Evolutionary conservation across 805 yeast species (phyloP).

Genomic region (Alloascoidea hylecoeti): DNA sequence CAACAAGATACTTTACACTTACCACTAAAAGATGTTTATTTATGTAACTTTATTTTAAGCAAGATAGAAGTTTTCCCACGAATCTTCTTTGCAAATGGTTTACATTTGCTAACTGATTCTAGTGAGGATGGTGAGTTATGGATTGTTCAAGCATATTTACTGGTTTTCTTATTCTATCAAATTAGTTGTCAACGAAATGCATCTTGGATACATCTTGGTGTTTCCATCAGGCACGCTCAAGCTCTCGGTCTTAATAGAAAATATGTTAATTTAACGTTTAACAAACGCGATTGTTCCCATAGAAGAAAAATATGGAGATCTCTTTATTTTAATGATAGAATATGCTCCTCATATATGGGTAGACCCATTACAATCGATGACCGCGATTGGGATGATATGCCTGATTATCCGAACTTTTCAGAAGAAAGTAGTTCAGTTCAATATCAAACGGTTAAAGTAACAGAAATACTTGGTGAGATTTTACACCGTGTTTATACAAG

Average conservation of each 20-base stretch:
- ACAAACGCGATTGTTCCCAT: slow-evolving; percentile 1
- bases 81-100: slow-evolving; percentile 20
- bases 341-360: slow-evolving; percentile 1
- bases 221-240: slow-evolving; percentile 28
- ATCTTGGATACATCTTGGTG: slow-evolving; percentile 30
- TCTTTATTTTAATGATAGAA: not conserved
- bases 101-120: slow-evolving; percentile 14
- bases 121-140: slow-evolving; percentile 24
- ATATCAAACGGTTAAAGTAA: not conserved
- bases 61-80: slow-evolving; percentile 14
- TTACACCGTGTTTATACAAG: slow-evolving; percentile 1
- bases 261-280: slow-evolving; percentile 8
- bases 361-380: slow-evolving; percentile 1
- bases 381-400: slow-evolving; percentile 2
- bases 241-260: slow-evolving; percentile 21
- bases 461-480: slow-evolving; percentile 2
- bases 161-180: slow-evolving; percentile 24
- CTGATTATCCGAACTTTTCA: not conserved
- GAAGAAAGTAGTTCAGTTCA: slow-evolving; percentile 1
- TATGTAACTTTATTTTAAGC: slow-evolving; percentile 9
- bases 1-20: not conserved
- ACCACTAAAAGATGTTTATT: slow-evolving; percentile 9
- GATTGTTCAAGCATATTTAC: slow-evolving; percentile 24
- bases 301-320: slow-evolving; percentile 1
- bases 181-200: slow-evolving; percentile 18